Percentiles rank a stretch among this genome's conserved stretches.
phyloP scores from a whole-genome alignment of 2,329 filamentous ascomycete species.

The Setomelanomma holmii region DNA sequence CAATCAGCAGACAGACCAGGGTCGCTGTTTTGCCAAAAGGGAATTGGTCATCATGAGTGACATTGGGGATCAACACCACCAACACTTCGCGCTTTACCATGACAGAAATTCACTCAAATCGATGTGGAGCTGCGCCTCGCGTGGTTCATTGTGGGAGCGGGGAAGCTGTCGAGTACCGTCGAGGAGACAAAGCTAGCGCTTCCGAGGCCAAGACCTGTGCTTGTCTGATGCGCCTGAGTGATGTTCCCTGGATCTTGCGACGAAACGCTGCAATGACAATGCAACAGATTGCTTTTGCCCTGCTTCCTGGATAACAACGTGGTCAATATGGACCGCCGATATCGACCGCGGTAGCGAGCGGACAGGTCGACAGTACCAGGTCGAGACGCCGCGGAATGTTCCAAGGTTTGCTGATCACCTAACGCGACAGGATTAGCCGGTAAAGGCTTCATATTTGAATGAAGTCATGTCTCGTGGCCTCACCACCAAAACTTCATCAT shows the following conservation, averaged over 20 bases:
- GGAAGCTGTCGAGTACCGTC: constrained; percentile 5
- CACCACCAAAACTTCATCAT: constrained; percentile 16
- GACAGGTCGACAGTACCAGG: constrained; percentile 21
- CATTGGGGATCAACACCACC: constrained; percentile 16
- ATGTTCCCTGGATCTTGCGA: not conserved
- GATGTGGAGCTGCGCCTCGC: constrained; percentile 15
- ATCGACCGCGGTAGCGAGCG: constrained; percentile 37
- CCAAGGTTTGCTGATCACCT: constrained; percentile 33
- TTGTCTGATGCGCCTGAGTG: not conserved
- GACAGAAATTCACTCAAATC: constrained; percentile 6
- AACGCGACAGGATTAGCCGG: constrained; percentile 23
- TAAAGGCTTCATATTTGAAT: constrained; percentile 15
- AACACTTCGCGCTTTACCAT: constrained; percentile 10
- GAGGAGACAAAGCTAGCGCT: not conserved
- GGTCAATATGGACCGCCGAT: constrained; percentile 23
- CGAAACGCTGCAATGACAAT: not conserved
- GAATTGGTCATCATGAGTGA: constrained; percentile 7
- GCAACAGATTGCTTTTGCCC: constrained; percentile 4
- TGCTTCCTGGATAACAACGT: constrained; percentile 18
- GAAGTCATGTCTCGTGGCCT: constrained; percentile 31
- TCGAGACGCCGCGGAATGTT: constrained; percentile 14
- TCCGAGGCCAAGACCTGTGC: not conserved
- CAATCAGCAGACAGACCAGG: constrained; percentile 20
- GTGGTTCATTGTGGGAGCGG: constrained; percentile 3
- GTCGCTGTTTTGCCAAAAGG: constrained; percentile 23